A percentile compares a stretch with the other conserved stretches of the same genome.
Conservation (phyloP, 805 yeast genomes). For the Saturnispora diversa region DNA sequence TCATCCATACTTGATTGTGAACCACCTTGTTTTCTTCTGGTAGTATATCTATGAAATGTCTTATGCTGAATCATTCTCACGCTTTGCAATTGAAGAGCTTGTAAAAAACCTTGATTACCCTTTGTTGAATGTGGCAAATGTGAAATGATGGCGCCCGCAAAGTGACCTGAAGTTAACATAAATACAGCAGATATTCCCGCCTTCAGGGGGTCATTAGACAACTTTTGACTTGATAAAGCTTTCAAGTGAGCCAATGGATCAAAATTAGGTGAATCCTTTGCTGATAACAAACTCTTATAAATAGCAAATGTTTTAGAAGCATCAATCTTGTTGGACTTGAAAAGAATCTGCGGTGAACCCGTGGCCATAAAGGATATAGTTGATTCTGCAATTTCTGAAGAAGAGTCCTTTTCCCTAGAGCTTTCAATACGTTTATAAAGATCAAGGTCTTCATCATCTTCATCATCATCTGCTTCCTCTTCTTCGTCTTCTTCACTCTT, state of each 20-base stretch:
- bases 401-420: no score
- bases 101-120: conserved; percentile 46
- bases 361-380: conserved; percentile 52
- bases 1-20: conserved; percentile 89
- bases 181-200: conserved; percentile 60
- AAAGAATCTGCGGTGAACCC: conserved; percentile 59
- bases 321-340: conserved; percentile 42
- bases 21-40: conserved; percentile 97
- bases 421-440: conserved; percentile 1
- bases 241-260: conserved; percentile 46
- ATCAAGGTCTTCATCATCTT: conserved; percentile 17
- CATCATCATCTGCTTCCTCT: conserved; percentile 30
- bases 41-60: conserved; percentile 90
- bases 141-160: conserved; percentile 88
- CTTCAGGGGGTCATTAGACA: conserved; percentile 15
- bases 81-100: conserved; percentile 48
- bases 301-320: conserved; percentile 39
- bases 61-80: conserved; percentile 66
- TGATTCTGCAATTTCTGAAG: conserved; percentile 19
- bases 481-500: not conserved
- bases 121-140: conserved; percentile 52
- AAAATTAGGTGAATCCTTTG: conserved; percentile 27
- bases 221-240: conserved; percentile 12
- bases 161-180: conserved; percentile 97
- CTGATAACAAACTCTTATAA: conserved; percentile 55